Evolutionary conservation across 1,139 yeast genomes (phyloP).

Genomic region (Yamadazyma blattariae): DNA sequence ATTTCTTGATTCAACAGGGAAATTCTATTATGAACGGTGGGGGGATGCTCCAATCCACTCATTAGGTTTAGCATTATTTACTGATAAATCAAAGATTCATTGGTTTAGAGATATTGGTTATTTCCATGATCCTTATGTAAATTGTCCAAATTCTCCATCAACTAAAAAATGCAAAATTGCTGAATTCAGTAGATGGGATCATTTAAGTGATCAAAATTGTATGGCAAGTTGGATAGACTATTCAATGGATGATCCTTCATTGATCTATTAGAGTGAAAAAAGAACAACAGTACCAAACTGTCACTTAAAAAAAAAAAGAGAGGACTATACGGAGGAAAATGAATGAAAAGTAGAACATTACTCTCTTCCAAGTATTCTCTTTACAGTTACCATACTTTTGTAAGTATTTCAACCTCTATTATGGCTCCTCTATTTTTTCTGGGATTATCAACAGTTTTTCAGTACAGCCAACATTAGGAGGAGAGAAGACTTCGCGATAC

Average conservation of each 20-base stretch:
- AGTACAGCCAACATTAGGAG: too few relatives aligned
- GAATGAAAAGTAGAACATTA: too few relatives aligned
- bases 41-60: conserved; percentile 92
- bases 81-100: conserved; percentile 66
- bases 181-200: conserved; percentile 31
- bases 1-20: conserved; percentile 64
- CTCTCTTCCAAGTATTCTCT: too few relatives aligned
- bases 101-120: conserved; percentile 92
- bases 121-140: conserved; percentile 66
- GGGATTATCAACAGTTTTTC: too few relatives aligned
- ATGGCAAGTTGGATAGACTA: conserved; percentile 69
- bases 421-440: too few relatives aligned
- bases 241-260: conserved; percentile 38
- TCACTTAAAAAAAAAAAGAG: too few relatives aligned
- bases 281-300: too few relatives aligned
- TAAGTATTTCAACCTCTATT: too few relatives aligned
- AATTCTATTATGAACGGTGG: conserved; percentile 86
- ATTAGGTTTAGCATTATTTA: conserved; percentile 70
- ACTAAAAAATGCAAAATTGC: conserved; percentile 27
- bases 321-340: too few relatives aligned
- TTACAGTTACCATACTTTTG: too few relatives aligned
- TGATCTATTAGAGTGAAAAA: too few relatives aligned
- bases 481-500: too few relatives aligned
- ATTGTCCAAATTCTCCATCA: conserved; percentile 57
- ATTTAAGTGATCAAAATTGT: conserved; percentile 64